These are phyloP conservation scores for Diaporthe ilicicola DNA, from an alignment of 2,329 filamentous ascomycete genomes.

Conservation along the genomic window DNA sequence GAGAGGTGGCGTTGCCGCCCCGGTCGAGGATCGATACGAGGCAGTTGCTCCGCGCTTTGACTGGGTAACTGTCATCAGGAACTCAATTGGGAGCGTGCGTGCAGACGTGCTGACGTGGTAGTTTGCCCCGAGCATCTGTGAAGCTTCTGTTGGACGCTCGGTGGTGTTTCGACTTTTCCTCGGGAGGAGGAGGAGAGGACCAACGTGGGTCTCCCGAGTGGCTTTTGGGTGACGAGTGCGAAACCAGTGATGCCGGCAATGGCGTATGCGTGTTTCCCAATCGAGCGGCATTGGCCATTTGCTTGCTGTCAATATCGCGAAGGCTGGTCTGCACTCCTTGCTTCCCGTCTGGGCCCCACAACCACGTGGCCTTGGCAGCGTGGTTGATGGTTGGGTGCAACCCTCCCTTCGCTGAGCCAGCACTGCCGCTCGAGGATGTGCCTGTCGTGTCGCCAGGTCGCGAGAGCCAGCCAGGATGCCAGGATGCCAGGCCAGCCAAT, in stretches of 20 bases:
- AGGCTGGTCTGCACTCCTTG: background rate
- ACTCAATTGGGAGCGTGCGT: constrained; percentile 3
- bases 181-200: background rate
- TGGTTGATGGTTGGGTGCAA: background rate
- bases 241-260: background rate
- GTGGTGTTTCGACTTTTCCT: constrained; percentile 5
- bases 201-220: background rate
- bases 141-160: background rate
- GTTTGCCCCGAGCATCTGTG: background rate
- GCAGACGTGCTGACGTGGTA: no score
- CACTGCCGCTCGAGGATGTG: no score
- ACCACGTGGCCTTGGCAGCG: constrained; percentile 21
- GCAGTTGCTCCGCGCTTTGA: constrained; percentile 2
- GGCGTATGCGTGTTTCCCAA: background rate
- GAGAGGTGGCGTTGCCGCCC: background rate
- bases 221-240: background rate
- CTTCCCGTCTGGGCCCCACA: background rate
- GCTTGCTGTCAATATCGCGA: background rate
- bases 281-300: background rate
- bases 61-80: constrained; percentile 3
- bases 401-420: background rate
- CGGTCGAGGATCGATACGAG: background rate
- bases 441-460: background rate
- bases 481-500: no score
- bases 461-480: background rate